Evolutionary conservation across 2,329 filamentous ascomycete genomes (phyloP), one percentile per base, ranked within the genome.

Genomic region (Plectosphaerella cucumerina): DNA sequence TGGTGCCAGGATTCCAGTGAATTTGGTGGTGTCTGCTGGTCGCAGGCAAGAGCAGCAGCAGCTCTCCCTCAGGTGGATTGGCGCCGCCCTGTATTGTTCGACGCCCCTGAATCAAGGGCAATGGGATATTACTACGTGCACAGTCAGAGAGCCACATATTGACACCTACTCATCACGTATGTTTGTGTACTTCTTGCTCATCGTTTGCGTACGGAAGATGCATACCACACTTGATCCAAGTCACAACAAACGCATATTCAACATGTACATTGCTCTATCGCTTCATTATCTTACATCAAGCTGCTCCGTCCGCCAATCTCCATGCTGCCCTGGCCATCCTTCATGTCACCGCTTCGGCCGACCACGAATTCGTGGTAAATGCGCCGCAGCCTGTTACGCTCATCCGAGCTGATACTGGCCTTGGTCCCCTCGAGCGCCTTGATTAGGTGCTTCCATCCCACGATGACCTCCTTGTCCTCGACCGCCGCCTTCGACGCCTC

Each of bases 281-380:
- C 18, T n/a, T 48, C 39, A 4, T 18, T 56, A 53, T 54, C 49
- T 62, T 70, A 97, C 94, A 97, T 97, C 70, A 99, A 75, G 70
- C 91, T 97, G 60, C 87, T 93, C 65, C 94, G 78, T 14, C 92
- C 94, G 8, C 94, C 94, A 70, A 99, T 84, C 70, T 97, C 94
- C 68, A 86, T 95, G 51, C 87, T 89, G 0, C 89, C 91, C 70
- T 97, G 90, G 2, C 94, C 94, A 68, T 88, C 93, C 53, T 86
- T 90, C 90, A 99, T 91, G 74, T 97, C 92, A 8, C 94, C 94
- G 67, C 92, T 96, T 59, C 94, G 80, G 0, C 91, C 92, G 4
- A 90, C 89, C 1, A 97, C 86, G 74, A 99, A 99, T 71, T 99
- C 94, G 15, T 80, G 77, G 65, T 99, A 99, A 54, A 99, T 97